These are phyloP conservation scores for Cryphonectria radicalis DNA, from an alignment of 2,329 filamentous ascomycete species.

Conservation along the genomic window DNA sequence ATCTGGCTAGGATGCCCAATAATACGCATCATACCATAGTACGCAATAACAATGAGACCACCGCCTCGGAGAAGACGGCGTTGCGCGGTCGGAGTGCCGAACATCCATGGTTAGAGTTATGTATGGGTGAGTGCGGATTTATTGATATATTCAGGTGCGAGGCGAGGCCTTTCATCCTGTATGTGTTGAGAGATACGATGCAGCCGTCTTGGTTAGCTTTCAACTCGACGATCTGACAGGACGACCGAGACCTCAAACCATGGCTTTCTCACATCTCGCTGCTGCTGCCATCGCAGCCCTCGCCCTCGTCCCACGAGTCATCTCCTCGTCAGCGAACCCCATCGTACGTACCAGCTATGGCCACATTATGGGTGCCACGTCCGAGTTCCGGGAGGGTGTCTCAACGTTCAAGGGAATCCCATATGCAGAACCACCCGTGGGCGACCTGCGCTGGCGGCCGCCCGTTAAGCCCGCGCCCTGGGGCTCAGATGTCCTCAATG, in stretches of 20 bases:
- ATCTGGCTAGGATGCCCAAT: no score
- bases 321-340: background rate
- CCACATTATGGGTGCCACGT: conserved; percentile 4
- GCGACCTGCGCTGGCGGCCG: conserved; percentile 66
- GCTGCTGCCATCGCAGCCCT: conserved; percentile 4
- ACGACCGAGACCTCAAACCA: background rate
- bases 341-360: conserved; percentile 12
- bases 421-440: conserved; percentile 71
- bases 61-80: background rate
- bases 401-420: conserved; percentile 56
- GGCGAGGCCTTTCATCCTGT: background rate
- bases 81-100: background rate
- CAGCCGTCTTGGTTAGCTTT: background rate
- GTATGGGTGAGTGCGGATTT: background rate
- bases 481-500: conserved; percentile 49
- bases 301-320: background rate
- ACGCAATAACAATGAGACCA: background rate
- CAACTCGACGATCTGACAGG: background rate
- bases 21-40: no score
- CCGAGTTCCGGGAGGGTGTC: conserved; percentile 12
- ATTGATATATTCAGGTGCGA: background rate
- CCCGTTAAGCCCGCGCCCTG: conserved; percentile 60
- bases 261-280: background rate
- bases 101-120: background rate
- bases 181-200: background rate